Evolutionary conservation across 345 rosid species (phyloP), one percentile per base, ranked within the genome.

Genomic region (Camelina sativa): DNA sequence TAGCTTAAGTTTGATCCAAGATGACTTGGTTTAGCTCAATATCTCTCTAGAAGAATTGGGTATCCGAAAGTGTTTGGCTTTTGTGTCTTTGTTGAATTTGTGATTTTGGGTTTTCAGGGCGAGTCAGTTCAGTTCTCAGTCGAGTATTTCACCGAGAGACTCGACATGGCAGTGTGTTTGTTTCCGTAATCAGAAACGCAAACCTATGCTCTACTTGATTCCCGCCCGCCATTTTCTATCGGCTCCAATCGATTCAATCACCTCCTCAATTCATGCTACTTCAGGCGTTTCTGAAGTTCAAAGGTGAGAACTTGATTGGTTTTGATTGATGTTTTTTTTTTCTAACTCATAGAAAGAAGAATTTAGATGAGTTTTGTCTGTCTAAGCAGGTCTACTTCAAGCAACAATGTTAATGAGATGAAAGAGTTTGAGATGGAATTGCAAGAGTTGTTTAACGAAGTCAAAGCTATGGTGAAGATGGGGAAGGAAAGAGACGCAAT

Each of bases 401-500:
- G 83, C 60, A 75, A 77, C 55, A 72, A 61, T 40, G 69, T 57
- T 41, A 77, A 69, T 72, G 86, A 77, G 59, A 76, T 76, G 72
- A 70, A 57, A 46, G 91, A 80, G 38, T 83, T 87, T 48, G 90
- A 86, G 88, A 75, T 78, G 76, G 90, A 91, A 53, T 77, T 93
- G 77, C 92, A 89, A 79, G 89, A 76, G 56, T 80, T 93, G 67
- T 86, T 88, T 71, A 82, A 86, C 62, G 87, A 91, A 83, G 86
- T 93, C 75, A 93, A 83, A 78, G 44, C 52, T 25, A 75, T 91
- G 93, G 75, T 89, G 44, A 80, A 70, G 67, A 66, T 6, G 55
- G 97, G 92, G 48, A 85, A 86, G 15, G 83, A 69, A 74, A 74
- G 73, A 73, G 96, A 91, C 62, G 96, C 96, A 7, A 4, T 80